Evolutionary conservation across 495 filamentous ascomycete species (phyloP).

Genomic region (Sphaerosporella brunnea): DNA sequence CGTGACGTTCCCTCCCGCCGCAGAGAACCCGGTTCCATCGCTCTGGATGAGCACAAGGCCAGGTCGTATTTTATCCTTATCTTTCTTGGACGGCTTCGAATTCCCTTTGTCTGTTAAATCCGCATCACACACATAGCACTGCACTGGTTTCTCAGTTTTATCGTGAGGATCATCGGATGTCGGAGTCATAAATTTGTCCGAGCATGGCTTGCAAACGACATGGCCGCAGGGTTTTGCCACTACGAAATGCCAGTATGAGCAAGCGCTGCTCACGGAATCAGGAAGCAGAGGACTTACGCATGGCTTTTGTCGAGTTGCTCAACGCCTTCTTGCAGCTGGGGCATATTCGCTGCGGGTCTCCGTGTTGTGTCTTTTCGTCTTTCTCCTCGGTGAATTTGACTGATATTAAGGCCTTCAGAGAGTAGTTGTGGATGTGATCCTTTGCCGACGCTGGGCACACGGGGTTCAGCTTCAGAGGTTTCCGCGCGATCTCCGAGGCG

Average conservation of each 20-base stretch:
- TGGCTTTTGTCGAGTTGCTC: slow-evolving; percentile 65
- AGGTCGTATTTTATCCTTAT: slow-evolving; percentile 44
- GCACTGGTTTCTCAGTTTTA: slow-evolving; percentile 28
- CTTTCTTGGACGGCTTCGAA: slow-evolving; percentile 35
- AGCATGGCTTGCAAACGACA: slow-evolving; percentile 77
- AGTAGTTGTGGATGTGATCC: slow-evolving; percentile 54
- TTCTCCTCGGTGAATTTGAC: slow-evolving; percentile 68
- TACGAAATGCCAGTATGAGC: slow-evolving; percentile 7
- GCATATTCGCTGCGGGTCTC: slow-evolving; percentile 45
- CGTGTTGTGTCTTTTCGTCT: slow-evolving; percentile 35
- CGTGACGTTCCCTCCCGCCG: slow-evolving; percentile 54
- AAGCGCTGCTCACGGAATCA: background rate
- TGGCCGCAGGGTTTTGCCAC: slow-evolving; percentile 89
- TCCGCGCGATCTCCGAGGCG: slow-evolving; percentile 34
- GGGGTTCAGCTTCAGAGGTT: slow-evolving; percentile 51
- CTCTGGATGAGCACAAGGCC: slow-evolving; percentile 70
- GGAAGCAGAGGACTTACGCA: slow-evolving; percentile 32
- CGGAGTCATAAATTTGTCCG: slow-evolving; percentile 67
- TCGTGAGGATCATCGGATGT: slow-evolving; percentile 49
- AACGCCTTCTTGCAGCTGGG: slow-evolving; percentile 77
- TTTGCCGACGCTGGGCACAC: slow-evolving; percentile 63
- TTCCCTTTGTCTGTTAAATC: slow-evolving; percentile 44
- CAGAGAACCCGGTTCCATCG: slow-evolving; percentile 87
- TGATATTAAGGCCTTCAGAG: slow-evolving; percentile 61
- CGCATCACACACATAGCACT: slow-evolving; percentile 79